Evolutionary conservation across 2,329 filamentous ascomycete species (phyloP).

Genomic region (Diaporthe sp.): DNA sequence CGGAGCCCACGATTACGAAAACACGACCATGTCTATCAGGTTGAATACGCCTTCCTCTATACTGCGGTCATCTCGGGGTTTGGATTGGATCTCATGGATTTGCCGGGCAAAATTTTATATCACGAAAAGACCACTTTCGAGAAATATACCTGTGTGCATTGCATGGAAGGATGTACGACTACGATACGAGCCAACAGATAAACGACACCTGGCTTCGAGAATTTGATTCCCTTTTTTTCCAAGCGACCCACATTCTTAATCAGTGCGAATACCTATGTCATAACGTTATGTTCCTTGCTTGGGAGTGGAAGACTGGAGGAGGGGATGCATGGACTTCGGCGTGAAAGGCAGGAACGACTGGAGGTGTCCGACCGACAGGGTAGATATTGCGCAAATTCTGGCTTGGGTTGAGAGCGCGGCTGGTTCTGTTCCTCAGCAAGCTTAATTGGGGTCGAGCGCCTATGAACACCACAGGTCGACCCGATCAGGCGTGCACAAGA

Average conservation of each 20-base stretch:
- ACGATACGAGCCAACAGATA: constrained; percentile 23
- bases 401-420: constrained; percentile 10
- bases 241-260: constrained; percentile 10
- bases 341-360: background rate
- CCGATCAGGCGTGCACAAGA: background rate
- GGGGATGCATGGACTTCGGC: background rate
- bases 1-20: background rate
- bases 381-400: background rate
- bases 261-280: constrained; percentile 24
- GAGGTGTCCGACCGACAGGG: background rate
- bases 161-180: constrained; percentile 31
- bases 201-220: constrained; percentile 6
- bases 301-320: background rate
- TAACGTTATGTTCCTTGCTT: background rate
- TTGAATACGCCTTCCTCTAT: background rate
- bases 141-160: constrained; percentile 18
- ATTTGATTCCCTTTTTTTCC: background rate
- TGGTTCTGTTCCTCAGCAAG: constrained; percentile 23
- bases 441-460: background rate
- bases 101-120: background rate
- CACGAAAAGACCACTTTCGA: background rate
- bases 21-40: background rate
- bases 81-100: background rate
- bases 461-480: background rate
- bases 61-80: background rate